A percentile compares a stretch with the other conserved stretches of the same genome.
Conservation (phyloP, 2,329 filamentous ascomycete genomes). For the Fusarium miscanthi region DNA sequence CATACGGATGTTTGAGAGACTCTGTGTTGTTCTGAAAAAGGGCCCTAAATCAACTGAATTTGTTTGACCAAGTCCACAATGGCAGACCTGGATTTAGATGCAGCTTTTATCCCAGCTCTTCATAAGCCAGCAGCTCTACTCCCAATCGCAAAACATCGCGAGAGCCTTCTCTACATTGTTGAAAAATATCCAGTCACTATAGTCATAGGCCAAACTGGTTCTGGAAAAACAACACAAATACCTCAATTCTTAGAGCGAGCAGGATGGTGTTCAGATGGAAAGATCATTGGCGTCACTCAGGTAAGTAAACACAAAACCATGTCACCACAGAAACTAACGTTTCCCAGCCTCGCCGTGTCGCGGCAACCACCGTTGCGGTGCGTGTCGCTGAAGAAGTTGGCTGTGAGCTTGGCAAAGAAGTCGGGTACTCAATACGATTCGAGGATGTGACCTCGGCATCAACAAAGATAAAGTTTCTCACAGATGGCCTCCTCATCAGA, state of each 20-base stretch:
- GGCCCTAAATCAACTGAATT: too few species aligned
- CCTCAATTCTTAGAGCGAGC: constrained; percentile 90
- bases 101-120: constrained; percentile 79
- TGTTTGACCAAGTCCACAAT: constrained; percentile 48
- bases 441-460: constrained; percentile 89
- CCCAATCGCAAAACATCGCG: constrained; percentile 85
- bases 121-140: constrained; percentile 87
- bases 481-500: constrained; percentile 88
- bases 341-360: constrained; percentile 82
- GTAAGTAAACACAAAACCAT: constrained; percentile 59
- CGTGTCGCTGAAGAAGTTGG: constrained; percentile 90
- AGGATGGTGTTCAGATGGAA: constrained; percentile 88
- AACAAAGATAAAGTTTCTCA: constrained; percentile 94
- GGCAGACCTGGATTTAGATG: constrained; percentile 67
- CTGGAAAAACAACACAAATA: constrained; percentile 94
- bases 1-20: neutral
- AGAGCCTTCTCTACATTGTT: constrained; percentile 84
- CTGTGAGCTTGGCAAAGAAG: constrained; percentile 87
- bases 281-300: constrained; percentile 89
- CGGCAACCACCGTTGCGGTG: constrained; percentile 88
- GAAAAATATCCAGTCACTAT: constrained; percentile 88
- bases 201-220: constrained; percentile 92
- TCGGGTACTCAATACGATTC: constrained; percentile 92
- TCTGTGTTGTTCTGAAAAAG: neutral
- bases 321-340: constrained; percentile 23